Base-by-base conservation (phyloP, 441 rosid species). In the Bocquillonia castaneifolia region DNA sequence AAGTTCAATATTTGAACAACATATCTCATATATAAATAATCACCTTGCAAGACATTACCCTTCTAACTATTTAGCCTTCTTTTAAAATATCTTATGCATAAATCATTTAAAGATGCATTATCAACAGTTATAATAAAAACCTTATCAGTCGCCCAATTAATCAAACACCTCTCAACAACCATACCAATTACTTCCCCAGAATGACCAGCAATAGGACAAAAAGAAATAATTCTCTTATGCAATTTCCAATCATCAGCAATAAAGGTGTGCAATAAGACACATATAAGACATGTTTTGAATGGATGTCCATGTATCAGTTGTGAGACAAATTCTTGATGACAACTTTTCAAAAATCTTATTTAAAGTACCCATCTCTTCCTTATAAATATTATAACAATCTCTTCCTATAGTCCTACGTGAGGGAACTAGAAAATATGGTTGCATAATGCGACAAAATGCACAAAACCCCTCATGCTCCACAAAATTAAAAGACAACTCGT, bases 21-120 rank as follows among this genome's bases (percentile, higher is more conserved):
- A 67, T 34, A 67, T 13, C 28, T 37, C 40, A 67, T 55, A 18
- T 55, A 25, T 10, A 39, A 28, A 14, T 52, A 53, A 0, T 66
- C 50, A 52, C 61, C 32, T 9, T 60, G 12, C 10, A 60, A 39
- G 17, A 60, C 48, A 39, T 31, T 60, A 0, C 32, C n/a, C 2
- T 60, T 39, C 47, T n/a, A 37, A 60, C 1, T 60, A 60, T 60
- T 60, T 6, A 60, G 2, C 42, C 64, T 39, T 23, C 18, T 60
- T 3, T 60, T 3, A 17, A 60, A 60, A 23, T 37, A 60, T 22
- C 23, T 0, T 0, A 60, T 39, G 0, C 31, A 3, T 60, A 31
- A 26, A 5, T 56, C 5, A 51, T 52, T 52, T 10, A 31, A 52
- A 22, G 5, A 10, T 52, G 28, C 28, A 52, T 52, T 10, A 23